Conservation (phyloP, 805 yeast genomes). For the Pichia membranifaciens region DNA sequence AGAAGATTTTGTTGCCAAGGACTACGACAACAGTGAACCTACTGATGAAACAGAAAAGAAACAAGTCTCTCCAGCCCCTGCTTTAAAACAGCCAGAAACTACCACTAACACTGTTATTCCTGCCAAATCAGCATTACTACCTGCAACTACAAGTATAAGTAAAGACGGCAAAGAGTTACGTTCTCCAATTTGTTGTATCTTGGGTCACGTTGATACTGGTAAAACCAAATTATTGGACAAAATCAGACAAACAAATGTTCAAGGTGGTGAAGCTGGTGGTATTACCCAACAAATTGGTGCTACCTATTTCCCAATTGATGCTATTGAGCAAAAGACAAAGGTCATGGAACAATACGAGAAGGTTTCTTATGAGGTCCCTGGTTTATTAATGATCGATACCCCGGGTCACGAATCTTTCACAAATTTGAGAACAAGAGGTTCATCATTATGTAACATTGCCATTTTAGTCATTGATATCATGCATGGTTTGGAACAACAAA, state of each 20-base stretch:
- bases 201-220: slow-evolving; percentile 99
- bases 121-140: slow-evolving; percentile 21
- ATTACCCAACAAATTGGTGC: slow-evolving; percentile 99
- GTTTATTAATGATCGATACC: slow-evolving; percentile 92
- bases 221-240: slow-evolving; percentile 95
- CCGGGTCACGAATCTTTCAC: slow-evolving; percentile 99
- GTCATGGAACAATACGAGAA: slow-evolving; percentile 86
- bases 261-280: slow-evolving; percentile 99
- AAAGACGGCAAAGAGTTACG: slow-evolving; percentile 54
- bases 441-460: slow-evolving; percentile 98
- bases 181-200: slow-evolving; percentile 97
- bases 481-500: slow-evolving; percentile 99
- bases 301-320: slow-evolving; percentile 95
- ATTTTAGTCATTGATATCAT: slow-evolving; percentile 95
- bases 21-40: slow-evolving; percentile 23
- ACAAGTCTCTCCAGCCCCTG: slow-evolving; percentile 1
- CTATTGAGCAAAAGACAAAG: slow-evolving; percentile 84
- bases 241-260: slow-evolving; percentile 97
- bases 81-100: slow-evolving; percentile 24
- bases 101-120: slow-evolving; percentile 14
- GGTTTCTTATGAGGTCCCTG: slow-evolving; percentile 90
- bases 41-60: slow-evolving; percentile 17
- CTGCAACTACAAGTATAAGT: slow-evolving; percentile 18
- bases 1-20: slow-evolving; percentile 29
- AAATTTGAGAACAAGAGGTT: slow-evolving; percentile 96